Conservation (phyloP, 768 basidiomycete species). For the Strobilomyces confusus region DNA sequence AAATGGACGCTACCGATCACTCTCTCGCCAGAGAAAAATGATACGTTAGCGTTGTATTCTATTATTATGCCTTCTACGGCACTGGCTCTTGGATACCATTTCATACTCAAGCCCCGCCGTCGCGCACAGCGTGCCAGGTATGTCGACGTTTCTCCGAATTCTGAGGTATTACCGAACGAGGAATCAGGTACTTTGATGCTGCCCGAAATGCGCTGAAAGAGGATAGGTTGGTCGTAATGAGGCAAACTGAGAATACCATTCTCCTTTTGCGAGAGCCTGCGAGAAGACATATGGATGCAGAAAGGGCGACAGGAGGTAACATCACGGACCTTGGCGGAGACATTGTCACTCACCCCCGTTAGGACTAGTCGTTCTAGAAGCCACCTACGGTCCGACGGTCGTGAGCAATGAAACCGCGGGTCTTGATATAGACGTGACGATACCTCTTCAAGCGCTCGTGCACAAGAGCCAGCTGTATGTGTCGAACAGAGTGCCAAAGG, state of each 20-base stretch:
- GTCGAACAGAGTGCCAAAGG: constrained; percentile 73
- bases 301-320: constrained; percentile 65
- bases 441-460: constrained; percentile 79
- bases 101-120: constrained; percentile 53
- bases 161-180: constrained; percentile 14
- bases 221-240: constrained; percentile 56
- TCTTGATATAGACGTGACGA: constrained; percentile 70
- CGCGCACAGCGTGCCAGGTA: constrained; percentile 54
- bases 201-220: constrained; percentile 61
- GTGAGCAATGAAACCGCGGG: constrained; percentile 47
- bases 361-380: constrained; percentile 78
- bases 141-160: constrained; percentile 11
- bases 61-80: constrained; percentile 53
- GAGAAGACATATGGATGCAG: constrained; percentile 55
- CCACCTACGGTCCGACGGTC: constrained; percentile 62
- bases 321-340: constrained; percentile 9
- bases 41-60: constrained; percentile 46
- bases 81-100: constrained; percentile 51
- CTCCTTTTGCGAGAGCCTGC: constrained; percentile 66
- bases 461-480: constrained; percentile 75
- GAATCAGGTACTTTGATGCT: constrained; percentile 58
- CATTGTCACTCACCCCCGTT: constrained; percentile 16
- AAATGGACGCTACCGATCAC: constrained; percentile 53
- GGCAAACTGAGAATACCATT: constrained; percentile 60
- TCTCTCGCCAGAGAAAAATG: constrained; percentile 48